Percentiles rank a stretch among this genome's conserved stretches.
Evolutionary conservation across 2,329 filamentous ascomycete genomes (phyloP).

Genomic region (Cercospora sojina): DNA sequence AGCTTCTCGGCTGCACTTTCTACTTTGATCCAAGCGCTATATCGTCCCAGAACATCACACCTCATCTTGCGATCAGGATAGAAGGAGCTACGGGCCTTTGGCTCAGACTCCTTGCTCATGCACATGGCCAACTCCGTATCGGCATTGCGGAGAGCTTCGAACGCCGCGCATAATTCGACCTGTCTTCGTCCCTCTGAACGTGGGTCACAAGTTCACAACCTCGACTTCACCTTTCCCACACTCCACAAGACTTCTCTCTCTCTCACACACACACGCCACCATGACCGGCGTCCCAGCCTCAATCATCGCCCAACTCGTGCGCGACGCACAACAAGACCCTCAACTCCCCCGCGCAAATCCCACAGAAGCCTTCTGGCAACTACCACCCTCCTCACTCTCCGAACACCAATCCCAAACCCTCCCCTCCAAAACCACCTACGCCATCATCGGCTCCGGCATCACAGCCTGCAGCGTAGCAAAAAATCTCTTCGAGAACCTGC

Average conservation of each 20-base stretch:
- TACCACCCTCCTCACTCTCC: constrained; percentile 11
- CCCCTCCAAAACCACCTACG: constrained; percentile 19
- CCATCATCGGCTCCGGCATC: constrained; percentile 26
- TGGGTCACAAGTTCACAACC: neutral
- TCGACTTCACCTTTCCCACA: neutral
- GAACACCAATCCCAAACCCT: constrained; percentile 14
- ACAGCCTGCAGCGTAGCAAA: constrained; percentile 25
- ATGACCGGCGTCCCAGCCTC: constrained; percentile 9
- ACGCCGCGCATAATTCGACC: neutral
- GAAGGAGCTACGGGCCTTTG: neutral
- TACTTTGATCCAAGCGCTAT: neutral
- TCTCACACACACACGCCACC: neutral
- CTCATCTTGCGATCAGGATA: neutral
- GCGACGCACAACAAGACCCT: constrained; percentile 21
- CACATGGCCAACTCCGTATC: neutral
- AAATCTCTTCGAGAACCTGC: constrained; percentile 16
- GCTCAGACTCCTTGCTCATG: neutral
- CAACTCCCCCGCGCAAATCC: constrained; percentile 19
- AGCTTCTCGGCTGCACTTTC: constrained; percentile 4
- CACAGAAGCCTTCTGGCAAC: constrained; percentile 27
- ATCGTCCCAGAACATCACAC: neutral
- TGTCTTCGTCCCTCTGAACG: neutral
- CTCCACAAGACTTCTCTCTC: neutral
- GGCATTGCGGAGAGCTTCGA: neutral
- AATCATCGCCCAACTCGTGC: constrained; percentile 16